Evolutionary conservation across 2,329 filamentous ascomycete species (phyloP), one percentile per base, ranked within the genome.

Genomic region (Penicillium janthinellum): DNA sequence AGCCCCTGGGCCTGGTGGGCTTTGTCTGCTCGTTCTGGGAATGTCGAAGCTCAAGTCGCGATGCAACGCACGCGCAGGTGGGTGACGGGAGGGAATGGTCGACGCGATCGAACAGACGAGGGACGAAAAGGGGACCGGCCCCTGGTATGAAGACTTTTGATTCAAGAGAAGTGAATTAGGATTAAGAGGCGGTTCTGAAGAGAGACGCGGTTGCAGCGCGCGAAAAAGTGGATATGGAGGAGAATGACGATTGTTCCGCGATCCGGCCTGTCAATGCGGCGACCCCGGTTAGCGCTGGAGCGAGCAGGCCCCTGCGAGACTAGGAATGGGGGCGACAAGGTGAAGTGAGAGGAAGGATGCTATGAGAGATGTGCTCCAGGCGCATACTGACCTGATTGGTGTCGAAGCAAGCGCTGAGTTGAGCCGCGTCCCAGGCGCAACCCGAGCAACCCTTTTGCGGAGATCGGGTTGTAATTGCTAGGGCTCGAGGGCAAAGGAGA

Each of bases 181-280:
- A 64, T 63, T 63, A 63, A 28, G 37, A 59, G 50, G 51, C 35
- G 41, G 56, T 35, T 39, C 47, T 51, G 60, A 41, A 42, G 50
- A 44, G 28, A 25, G 45, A 45, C 41, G 56, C 25, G 11, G 38
- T 52, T 44, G 55, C 20, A 54, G 54, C 48, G 50, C 60, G 51
- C 56, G 56, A 53, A 62, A 59, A 59, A 58, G 57, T 61, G 57
- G 57, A 60, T 59, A 61, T 56, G 50, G 48, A 56, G 50, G 48
- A 56, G 53, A 61, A 65, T 63, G 63, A 62, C 54, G 63, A 61
- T 52, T 54, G 54, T 65, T 61, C 58, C 61, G 61, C 56, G 58
- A 51, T 57, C 57, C 58, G 58, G 52, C 48, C 61, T 63, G 61
- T 59, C 61, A 58, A 54, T 60, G 61, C 56, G 56, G 63, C 61